Evolutionary conservation across 305 asterid species (phyloP).

Genomic region (Ajuga reptans): DNA sequence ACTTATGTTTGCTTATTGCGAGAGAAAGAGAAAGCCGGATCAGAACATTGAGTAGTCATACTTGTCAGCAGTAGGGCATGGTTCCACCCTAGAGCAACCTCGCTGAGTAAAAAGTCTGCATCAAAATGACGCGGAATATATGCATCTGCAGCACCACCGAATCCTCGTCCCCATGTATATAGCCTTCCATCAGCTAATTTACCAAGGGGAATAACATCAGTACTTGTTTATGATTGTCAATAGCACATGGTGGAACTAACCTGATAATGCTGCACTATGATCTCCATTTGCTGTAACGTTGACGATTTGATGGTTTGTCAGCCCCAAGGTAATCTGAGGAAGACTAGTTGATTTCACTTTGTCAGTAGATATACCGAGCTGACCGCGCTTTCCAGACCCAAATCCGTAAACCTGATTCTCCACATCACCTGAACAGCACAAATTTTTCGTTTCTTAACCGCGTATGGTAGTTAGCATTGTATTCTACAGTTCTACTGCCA

Average conservation of each 20-base stretch:
- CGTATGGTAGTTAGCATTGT: not conserved
- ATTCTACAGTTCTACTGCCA: not conserved
- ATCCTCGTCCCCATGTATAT: slow-evolving; percentile 87
- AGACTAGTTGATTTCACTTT: slow-evolving; percentile 43
- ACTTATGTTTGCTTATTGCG: not conserved
- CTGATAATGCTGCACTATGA: slow-evolving; percentile 87
- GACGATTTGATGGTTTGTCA: slow-evolving; percentile 31
- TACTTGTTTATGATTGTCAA: not conserved
- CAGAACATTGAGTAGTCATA: slow-evolving; percentile 10
- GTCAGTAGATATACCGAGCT: slow-evolving; percentile 56
- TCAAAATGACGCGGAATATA: slow-evolving; percentile 34
- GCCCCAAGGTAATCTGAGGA: slow-evolving; percentile 60
- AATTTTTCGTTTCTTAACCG: not conserved
- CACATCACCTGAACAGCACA: slow-evolving; percentile 27
- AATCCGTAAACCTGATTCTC: slow-evolving; percentile 57
- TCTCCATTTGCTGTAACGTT: slow-evolving; percentile 67
- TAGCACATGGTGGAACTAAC: slow-evolving; percentile 28
- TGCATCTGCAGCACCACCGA: slow-evolving; percentile 37
- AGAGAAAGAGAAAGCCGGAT: not conserved
- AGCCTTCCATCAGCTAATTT: slow-evolving; percentile 53
- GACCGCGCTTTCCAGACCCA: slow-evolving; percentile 88
- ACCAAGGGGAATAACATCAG: not conserved
- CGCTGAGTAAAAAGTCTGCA: slow-evolving; percentile 27
- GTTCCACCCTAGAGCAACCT: slow-evolving; percentile 81
- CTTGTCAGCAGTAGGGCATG: slow-evolving; percentile 65